Conservation (phyloP, 768 basidiomycete species). For the Tulasnella sp. region DNA sequence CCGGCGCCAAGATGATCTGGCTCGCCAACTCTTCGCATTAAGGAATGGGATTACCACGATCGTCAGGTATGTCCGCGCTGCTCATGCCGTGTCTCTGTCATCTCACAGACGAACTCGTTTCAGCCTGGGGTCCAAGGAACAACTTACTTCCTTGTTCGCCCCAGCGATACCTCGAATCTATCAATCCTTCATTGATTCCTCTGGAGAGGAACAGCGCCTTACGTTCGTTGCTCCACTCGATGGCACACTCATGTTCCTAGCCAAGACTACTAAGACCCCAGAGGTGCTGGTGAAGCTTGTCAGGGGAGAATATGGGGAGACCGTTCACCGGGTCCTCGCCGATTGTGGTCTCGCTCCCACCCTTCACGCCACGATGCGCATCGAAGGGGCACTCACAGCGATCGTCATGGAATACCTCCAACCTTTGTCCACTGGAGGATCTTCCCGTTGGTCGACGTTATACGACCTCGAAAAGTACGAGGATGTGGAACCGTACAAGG, state of each 20-base stretch:
- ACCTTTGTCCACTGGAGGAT: neutral
- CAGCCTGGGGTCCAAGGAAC: neutral
- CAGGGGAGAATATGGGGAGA: neutral
- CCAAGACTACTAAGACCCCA: neutral
- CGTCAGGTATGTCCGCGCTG: neutral
- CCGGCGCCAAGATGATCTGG: neutral
- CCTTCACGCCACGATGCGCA: neutral
- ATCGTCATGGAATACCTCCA: constrained; percentile 5
- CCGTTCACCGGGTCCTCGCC: constrained; percentile 1
- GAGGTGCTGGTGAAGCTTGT: constrained; percentile 3
- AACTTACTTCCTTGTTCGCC: neutral
- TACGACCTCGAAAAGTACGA: neutral
- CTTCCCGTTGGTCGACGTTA: neutral
- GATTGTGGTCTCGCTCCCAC: neutral
- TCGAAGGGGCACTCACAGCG: constrained; percentile 12
- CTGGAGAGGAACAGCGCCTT: neutral
- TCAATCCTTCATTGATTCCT: neutral
- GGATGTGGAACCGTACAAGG: neutral
- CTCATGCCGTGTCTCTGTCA: neutral
- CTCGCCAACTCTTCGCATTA: constrained; percentile 6
- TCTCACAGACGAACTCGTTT: neutral
- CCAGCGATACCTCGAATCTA: neutral
- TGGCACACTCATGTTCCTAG: neutral
- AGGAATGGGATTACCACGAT: neutral
- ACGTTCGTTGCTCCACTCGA: neutral